These are phyloP conservation scores for Geosiphon pyriformis DNA, from an alignment of 192 early-diverging fungal species.

Conservation along the genomic window DNA sequence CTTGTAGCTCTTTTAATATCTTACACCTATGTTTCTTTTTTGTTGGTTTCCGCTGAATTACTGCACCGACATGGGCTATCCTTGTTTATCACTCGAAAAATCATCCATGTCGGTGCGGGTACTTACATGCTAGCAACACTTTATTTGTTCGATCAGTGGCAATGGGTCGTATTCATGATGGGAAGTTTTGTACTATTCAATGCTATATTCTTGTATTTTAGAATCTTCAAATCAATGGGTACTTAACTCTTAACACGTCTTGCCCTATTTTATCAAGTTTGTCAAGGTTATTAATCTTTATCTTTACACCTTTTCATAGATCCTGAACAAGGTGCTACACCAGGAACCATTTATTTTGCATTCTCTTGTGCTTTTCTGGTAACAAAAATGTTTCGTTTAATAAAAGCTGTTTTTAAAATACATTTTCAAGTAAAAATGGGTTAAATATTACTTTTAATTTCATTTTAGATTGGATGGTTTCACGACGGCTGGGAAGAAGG, in stretches of 20 bases:
- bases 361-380: constrained; percentile 21
- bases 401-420: too few relatives aligned
- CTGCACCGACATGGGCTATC: not conserved
- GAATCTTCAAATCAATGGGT: constrained; percentile 13
- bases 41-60: constrained; percentile 10
- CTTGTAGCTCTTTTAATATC: not conserved
- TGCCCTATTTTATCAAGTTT: not conserved
- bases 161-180: constrained; percentile 18
- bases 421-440: too few relatives aligned
- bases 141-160: constrained; percentile 29
- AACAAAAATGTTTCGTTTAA: too few relatives aligned
- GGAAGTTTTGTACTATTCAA: constrained; percentile 1
- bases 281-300: not conserved
- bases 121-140: constrained; percentile 10
- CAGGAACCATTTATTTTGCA: constrained; percentile 28
- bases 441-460: too few relatives aligned
- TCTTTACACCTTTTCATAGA: constrained; percentile 4
- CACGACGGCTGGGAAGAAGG: constrained; percentile 15
- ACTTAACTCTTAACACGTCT: not conserved
- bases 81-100: constrained; percentile 20
- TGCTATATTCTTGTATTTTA: not conserved
- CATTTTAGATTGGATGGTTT: constrained; percentile 8
- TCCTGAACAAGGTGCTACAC: constrained; percentile 12
- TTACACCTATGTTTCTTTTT: not conserved
- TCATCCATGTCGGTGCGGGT: constrained; percentile 25